These are phyloP conservation scores for Polychaeton citri DNA, from an alignment of 2,329 filamentous ascomycete genomes.

Conservation along the genomic window DNA sequence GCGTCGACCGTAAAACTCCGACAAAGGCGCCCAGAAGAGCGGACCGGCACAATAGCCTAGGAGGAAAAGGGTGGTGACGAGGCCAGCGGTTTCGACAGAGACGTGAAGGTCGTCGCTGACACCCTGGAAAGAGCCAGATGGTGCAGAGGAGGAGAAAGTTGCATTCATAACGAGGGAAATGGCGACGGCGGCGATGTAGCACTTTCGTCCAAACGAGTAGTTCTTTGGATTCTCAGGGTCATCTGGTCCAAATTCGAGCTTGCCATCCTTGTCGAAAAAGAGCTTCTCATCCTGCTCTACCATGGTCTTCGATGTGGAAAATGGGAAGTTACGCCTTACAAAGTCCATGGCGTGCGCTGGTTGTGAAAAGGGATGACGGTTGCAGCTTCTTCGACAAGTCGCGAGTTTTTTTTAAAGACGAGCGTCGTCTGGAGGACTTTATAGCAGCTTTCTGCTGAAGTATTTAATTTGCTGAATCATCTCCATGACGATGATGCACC, in stretches of 20 bases:
- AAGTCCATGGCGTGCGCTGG: too few relatives aligned
- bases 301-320: too few relatives aligned
- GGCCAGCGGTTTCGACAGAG: constrained; percentile 27
- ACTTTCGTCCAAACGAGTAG: constrained; percentile 30
- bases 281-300: too few relatives aligned
- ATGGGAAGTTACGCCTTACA: too few relatives aligned
- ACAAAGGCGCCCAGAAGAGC: constrained; percentile 51
- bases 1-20: constrained; percentile 49
- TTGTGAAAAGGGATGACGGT: too few relatives aligned
- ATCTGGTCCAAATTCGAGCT: constrained; percentile 36
- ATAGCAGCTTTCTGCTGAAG: too few relatives aligned
- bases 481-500: too few relatives aligned
- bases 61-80: constrained; percentile 21
- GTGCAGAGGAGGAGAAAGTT: constrained; percentile 38
- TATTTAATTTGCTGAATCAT: too few relatives aligned
- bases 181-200: constrained; percentile 28
- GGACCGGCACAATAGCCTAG: constrained; percentile 42
- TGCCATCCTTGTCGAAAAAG: constrained; percentile 36
- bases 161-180: constrained; percentile 43
- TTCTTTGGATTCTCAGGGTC: constrained; percentile 41
- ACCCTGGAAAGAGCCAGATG: constrained; percentile 25
- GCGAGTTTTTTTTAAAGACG: too few relatives aligned
- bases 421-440: too few relatives aligned
- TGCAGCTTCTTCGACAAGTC: too few relatives aligned
- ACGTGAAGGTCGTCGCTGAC: constrained; percentile 35